A percentile compares a stretch with the other conserved stretches of the same genome.
phyloP scores from a whole-genome alignment of 1,284 basidiomycete species.

The Trichosporon ovoides region DNA sequence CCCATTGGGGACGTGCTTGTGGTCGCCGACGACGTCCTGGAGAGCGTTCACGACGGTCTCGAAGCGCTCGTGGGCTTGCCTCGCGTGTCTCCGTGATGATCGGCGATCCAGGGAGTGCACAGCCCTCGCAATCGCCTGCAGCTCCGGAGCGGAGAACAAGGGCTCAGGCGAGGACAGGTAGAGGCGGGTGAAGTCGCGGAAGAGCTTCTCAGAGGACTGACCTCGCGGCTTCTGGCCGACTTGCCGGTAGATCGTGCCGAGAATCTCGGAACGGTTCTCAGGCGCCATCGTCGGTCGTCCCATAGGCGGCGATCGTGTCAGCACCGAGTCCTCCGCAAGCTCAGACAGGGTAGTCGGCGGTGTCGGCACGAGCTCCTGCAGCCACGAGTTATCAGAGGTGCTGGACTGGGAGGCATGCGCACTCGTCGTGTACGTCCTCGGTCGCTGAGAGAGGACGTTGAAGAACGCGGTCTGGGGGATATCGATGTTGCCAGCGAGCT shows the following conservation, averaged over 20 bases:
- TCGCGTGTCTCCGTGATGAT: conserved; percentile 11
- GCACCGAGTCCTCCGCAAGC: background rate
- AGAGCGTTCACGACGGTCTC: conserved; percentile 24
- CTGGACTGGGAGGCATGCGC: conserved; percentile 5
- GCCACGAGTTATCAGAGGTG: background rate
- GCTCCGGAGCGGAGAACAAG: conserved; percentile 29
- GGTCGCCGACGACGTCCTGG: conserved; percentile 16
- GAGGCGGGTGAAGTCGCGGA: conserved; percentile 26
- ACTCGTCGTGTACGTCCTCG: conserved; percentile 27
- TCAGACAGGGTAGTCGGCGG: background rate
- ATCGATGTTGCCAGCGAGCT: conserved; percentile 70
- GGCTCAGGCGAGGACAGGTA: conserved; percentile 26
- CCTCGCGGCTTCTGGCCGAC: background rate
- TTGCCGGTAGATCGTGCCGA: conserved; percentile 14
- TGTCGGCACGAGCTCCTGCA: background rate
- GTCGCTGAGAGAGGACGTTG: conserved; percentile 62
- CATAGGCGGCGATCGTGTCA: background rate
- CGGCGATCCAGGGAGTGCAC: conserved; percentile 20
- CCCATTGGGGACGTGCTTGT: conserved; percentile 9
- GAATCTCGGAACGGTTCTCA: conserved; percentile 12
- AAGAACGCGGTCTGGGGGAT: conserved; percentile 89
- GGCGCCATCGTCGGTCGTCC: conserved; percentile 13
- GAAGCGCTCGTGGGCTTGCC: conserved; percentile 20
- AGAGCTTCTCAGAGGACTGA: conserved; percentile 18
- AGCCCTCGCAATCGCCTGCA: conserved; percentile 19